Evolutionary conservation across 371 early-diverging fungal genomes (phyloP), one percentile per base, ranked within the genome.

Genomic region (Mucor racemosus): DNA sequence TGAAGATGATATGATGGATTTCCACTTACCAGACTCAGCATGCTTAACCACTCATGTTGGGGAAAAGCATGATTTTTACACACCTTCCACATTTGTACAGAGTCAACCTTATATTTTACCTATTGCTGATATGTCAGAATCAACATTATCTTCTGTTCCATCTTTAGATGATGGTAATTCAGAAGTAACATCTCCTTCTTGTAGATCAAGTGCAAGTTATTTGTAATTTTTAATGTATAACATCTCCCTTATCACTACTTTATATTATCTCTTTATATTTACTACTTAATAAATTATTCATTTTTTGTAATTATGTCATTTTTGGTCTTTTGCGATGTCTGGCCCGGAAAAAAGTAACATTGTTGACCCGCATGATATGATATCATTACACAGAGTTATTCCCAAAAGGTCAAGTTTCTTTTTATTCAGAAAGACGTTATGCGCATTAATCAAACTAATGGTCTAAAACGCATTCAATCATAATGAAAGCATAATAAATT

Each of bases 51-150:
- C 71, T 1, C 65, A 62, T n/a, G 36, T 57, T 7, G 65, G 58
- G 10, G 73, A 76, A 48, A 67, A 73, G 36, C 76, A 73, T 66
- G 68, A 71, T 19, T 79, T 79, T 35, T 79, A 60, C 58, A 79
- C 79, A 11, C 79, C 79, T 10, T 79, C 79, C 3, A 68, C 54
- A 11, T 64, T 68, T 64, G 64, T 72, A 15, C 40, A 67, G 36
- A 21, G 48, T 15, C 67, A 72, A 26, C 65, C 72, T 26, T 72
- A 72, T 11, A 60, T 72, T 48, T 55, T 72, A 11, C 64, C 67
- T 11, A 34, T 44, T 15, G 19, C 40, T 13, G n/a, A 40, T 53
- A 44, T 64, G 53, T 67, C 67, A 60, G 68, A 64, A 7, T 69
- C 69, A 36, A 50, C 50, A n/a, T n/a, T 72, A 13, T 67, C 72